Conservation (phyloP, 495 filamentous ascomycete genomes). For the Hyaloscypha bicolor region DNA sequence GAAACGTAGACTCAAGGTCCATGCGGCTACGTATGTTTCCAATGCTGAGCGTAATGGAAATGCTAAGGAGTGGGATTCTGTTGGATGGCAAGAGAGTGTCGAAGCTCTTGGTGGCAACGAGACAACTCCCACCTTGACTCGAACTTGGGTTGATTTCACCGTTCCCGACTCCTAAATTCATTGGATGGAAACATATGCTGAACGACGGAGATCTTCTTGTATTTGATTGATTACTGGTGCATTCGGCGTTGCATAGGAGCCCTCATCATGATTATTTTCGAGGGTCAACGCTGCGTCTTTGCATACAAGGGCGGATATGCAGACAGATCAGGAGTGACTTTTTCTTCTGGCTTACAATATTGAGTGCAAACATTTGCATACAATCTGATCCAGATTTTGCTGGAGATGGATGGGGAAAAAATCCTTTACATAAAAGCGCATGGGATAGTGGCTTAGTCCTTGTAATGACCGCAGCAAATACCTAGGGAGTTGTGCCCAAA, state of each 20-base stretch:
- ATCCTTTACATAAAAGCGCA: conserved; percentile 14
- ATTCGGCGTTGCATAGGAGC: conserved; percentile 27
- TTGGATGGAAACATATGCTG: conserved; percentile 9
- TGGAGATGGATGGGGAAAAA: not conserved
- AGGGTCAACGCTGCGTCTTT: not conserved
- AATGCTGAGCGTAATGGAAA: conserved; percentile 28
- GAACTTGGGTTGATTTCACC: conserved; percentile 28
- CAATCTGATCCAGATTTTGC: conserved; percentile 6
- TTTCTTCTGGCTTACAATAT: conserved; percentile 23
- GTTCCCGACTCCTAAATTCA: not conserved
- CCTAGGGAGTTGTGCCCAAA: conserved; percentile 8
- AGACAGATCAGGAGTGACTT: not conserved
- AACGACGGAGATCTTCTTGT: not conserved
- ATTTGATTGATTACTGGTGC: conserved; percentile 27
- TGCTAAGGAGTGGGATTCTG: conserved; percentile 32
- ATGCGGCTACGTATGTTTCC: conserved; percentile 27
- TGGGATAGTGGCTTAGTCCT: not conserved
- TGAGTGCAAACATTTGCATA: conserved; percentile 8
- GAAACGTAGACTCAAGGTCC: conserved; percentile 32
- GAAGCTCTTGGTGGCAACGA: conserved; percentile 25
- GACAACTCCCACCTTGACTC: conserved; percentile 15
- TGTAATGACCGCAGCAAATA: conserved; percentile 14
- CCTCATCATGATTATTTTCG: conserved; percentile 9
- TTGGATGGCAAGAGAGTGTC: conserved; percentile 42
- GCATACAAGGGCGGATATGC: not conserved